Evolutionary conservation across 108 stramenopile genomes (phyloP), one percentile per base, ranked within the genome.

Genomic region (Cyclotella sp.): DNA sequence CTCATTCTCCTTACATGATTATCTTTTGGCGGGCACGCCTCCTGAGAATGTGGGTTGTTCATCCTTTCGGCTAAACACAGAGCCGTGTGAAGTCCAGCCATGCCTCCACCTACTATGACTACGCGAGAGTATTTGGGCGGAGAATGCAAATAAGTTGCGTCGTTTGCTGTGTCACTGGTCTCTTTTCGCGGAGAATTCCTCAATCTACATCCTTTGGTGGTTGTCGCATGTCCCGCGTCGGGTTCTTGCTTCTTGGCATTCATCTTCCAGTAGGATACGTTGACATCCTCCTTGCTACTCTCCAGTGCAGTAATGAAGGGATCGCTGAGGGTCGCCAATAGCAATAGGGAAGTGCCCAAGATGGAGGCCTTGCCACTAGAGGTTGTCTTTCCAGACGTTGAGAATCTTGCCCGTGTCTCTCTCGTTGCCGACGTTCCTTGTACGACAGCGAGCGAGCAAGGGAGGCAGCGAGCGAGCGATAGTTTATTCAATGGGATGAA

Each of bases 81-180:
- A 15, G 77, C 77, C 40, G 70, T 72, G 49, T 78, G 77, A 18
- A 78, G 21, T 5, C 77, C 77, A 28, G 77, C 77, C 70, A 78
- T 72, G 22, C 77, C 77, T 21, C 77, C 77, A 8, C 77, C 77
- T 11, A 78, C 77, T 9, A 78, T 71, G 0, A 78, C 77, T n/a
- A 78, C 41, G 29, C 64, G 39, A 13, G 70, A 63, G 43, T 78
- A 72, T 29, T 43, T 26, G 46, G 52, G 55, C 22, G 27, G 30
- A 1, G 34, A 21, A 6, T 27, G 29, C 52, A 58, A 30, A 19
- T 42, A 41, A n/a, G 59, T 43, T 16, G 14, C 26, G 22, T 16
- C 26, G 49, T 29, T 49, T 26, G 29, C 29, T 21, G 21, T 1
- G 14, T 41, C 40, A 4, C 40, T 41, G 40, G n/a, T 39, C 40